Conservation (phyloP, 768 basidiomycete genomes). For the Amylocystis lapponica region DNA sequence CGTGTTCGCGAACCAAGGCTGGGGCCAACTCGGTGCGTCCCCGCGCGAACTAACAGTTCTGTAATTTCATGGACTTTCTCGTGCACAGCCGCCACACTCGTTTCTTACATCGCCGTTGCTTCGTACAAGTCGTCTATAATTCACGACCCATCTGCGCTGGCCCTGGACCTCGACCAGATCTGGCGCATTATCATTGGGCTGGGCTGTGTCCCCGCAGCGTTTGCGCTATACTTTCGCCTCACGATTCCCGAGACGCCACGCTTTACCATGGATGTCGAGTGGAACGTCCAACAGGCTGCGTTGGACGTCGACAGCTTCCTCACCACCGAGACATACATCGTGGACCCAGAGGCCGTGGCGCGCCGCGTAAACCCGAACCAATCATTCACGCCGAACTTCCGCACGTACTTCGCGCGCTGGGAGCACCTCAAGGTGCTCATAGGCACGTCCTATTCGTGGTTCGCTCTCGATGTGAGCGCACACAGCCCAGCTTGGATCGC, state of each 20-base stretch:
- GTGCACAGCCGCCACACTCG: constrained; percentile 56
- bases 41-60: background rate
- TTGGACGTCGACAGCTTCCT: constrained; percentile 36
- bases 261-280: constrained; percentile 46
- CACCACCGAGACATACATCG: constrained; percentile 36
- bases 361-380: constrained; percentile 44
- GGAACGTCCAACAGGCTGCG: constrained; percentile 38
- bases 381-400: constrained; percentile 49
- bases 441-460: constrained; percentile 86
- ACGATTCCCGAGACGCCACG: constrained; percentile 46
- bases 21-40: constrained; percentile 33
- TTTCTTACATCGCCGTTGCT: constrained; percentile 58
- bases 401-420: constrained; percentile 61
- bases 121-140: constrained; percentile 66
- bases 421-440: constrained; percentile 76
- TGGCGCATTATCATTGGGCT: constrained; percentile 45
- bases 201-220: constrained; percentile 38
- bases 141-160: constrained; percentile 31
- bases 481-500: constrained; percentile 4
- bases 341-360: constrained; percentile 50
- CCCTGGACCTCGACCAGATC: constrained; percentile 51
- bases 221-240: constrained; percentile 43
- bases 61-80: background rate
- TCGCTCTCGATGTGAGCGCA: constrained; percentile 71
- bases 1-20: constrained; percentile 42